Evolutionary conservation across 2,329 filamentous ascomycete species (phyloP).

Genomic region (Trichoderma koningiopsis): DNA sequence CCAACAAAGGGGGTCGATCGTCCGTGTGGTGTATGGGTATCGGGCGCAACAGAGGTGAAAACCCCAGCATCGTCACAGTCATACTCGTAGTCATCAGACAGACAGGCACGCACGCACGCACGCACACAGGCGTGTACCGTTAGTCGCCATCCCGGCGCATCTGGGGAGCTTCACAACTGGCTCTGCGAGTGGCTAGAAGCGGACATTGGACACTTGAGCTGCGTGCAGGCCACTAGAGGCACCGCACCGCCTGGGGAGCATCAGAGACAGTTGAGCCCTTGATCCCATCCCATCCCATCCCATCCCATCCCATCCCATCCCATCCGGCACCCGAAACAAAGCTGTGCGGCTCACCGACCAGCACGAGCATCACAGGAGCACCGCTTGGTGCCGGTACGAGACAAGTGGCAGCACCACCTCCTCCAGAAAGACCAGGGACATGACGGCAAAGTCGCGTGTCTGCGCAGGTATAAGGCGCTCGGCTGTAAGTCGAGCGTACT

Average conservation of each 20-base stretch:
- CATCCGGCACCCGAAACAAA: conserved; percentile 15
- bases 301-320: too few relatives aligned
- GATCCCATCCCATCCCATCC: conserved; percentile 6
- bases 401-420: neutral
- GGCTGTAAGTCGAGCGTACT: neutral
- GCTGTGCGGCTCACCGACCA: conserved; percentile 3
- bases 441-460: conserved; percentile 1
- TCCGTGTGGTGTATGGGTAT: neutral
- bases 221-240: conserved; percentile 2
- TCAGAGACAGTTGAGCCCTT: neutral
- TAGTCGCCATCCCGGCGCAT: conserved; percentile 6
- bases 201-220: conserved; percentile 18
- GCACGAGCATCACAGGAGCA: neutral
- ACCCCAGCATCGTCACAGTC: neutral
- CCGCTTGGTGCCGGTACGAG: neutral
- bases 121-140: neutral
- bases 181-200: conserved; percentile 14
- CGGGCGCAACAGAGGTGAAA: neutral
- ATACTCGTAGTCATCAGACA: neutral
- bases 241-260: neutral
- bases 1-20: conserved; percentile 3
- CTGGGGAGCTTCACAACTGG: neutral
- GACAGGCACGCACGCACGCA: neutral
- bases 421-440: neutral
- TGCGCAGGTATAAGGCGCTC: neutral